These are phyloP conservation scores for Phytophthora rubi DNA, from an alignment of 352 stramenopile genomes.

Conservation along the genomic window DNA sequence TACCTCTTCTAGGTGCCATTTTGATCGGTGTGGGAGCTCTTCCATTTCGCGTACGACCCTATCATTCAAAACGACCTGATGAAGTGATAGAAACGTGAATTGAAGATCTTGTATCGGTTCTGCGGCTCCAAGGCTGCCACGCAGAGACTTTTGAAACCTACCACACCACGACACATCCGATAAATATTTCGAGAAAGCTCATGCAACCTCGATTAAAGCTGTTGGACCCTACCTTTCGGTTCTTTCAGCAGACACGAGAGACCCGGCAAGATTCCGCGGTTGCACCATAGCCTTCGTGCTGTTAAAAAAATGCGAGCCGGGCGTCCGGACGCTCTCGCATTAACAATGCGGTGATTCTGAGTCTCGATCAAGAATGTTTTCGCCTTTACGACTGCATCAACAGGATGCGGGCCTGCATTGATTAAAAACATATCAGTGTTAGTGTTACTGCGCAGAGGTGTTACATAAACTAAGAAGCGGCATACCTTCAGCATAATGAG, in stretches of 20 bases:
- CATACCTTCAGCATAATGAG: constrained; percentile 13
- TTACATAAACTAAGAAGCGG: background rate
- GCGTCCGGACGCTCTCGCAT: no score
- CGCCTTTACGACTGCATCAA: constrained; percentile 7
- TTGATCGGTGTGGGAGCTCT: background rate
- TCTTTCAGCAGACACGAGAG: background rate
- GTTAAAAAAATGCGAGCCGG: background rate
- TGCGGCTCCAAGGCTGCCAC: background rate
- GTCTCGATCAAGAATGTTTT: background rate
- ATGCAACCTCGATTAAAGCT: background rate
- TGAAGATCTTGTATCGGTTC: background rate
- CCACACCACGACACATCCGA: background rate
- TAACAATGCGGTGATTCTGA: constrained; percentile 2
- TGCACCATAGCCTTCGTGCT: background rate
- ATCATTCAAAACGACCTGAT: background rate
- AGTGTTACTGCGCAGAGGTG: background rate
- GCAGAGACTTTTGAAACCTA: background rate
- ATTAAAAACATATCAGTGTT: background rate
- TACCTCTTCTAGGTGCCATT: background rate
- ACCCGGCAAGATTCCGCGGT: background rate
- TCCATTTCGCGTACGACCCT: background rate
- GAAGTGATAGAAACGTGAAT: background rate
- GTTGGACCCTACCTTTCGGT: background rate
- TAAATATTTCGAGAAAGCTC: background rate
- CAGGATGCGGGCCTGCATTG: constrained; percentile 7